Base-by-base conservation (phyloP, 208 protist species). In the Angomonas deanei region DNA sequence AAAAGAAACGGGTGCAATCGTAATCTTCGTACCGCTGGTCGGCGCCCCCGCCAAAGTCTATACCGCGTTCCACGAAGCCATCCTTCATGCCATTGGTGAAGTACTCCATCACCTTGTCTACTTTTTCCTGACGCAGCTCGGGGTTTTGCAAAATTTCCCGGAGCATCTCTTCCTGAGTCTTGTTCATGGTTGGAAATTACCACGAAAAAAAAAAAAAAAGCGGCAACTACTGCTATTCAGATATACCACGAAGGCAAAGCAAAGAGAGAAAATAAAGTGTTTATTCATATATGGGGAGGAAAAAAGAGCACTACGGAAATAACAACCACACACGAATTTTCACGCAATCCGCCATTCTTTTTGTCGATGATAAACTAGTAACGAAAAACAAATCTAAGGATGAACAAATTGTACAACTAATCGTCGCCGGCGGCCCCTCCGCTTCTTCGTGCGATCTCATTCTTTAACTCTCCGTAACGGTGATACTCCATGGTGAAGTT, bases 391-490 rank as follows among this genome's bases (percentile, higher is more conserved):
- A 42, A 42, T 26, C 0, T 38, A 30, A 60, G 1, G 5, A 0
- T 19, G 19, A 62, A 3, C 10, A 23, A 26, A 24, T n/a, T 30
- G 38, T 13, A 2, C 49, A 3, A n/a, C 54, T 49, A 61, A 11
- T 61, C 55, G 36, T 49, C n/a, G 23, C 33, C 31, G 31, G 19
- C 55, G 21, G 21, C 55, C 6, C 31, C 46, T 5, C 49, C 31
- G 6, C 57, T 49, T 2, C 86, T 72, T 1, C 72, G 67, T 13
- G 68, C 58, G 42, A 92, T 68, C 58, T 92, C 86, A 31, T 86
- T 90, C 68, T 91, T 91, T 17, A 94, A 67, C 61, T 88, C 75
- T 21, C 84, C 80, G 62, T 91, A 94, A 33, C 87, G 81, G 33
- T 81, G 81, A 57, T 94, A 94, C 64, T 91, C 84, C 1, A 54